Base-by-base conservation (phyloP, 306 rosid species). In the Lotus japonicus region DNA sequence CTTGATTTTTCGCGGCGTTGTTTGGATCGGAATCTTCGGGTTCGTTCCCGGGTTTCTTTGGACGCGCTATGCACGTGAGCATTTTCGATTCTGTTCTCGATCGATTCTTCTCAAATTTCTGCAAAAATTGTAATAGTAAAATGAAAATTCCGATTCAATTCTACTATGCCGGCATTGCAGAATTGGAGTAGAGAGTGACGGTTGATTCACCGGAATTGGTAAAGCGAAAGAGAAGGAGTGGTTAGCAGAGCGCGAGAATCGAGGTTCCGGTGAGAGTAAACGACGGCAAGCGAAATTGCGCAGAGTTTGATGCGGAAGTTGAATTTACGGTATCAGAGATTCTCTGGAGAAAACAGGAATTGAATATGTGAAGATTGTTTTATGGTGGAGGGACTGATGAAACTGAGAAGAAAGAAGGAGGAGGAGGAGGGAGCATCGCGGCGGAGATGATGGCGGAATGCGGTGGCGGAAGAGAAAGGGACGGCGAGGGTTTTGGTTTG, bases 51-150 rank as follows among this genome's bases (percentile, higher is more conserved):
- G 82, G 91, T 72, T 91, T 91, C 88, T 88, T 88, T 0, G 97
- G 92, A 63, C 97, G 96, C 74, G 96, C 89, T 69, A 91, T 88
- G 80, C 97, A 91, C 58, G 96, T 88, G 71, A 91, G 84, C 97
- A 91, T 91, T 86, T 74, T 85, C 62, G 56, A 3, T 26, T 26
- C 31, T 26, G 18, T 59, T 56, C 54, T 18, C 13, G 10, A 31
- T 50, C 39, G 63, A 15, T 19, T 44, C 61, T 5, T 35, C 42
- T 46, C 5, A 21, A 58, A 70, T 61, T 48, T 66, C 64, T 62
- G 77, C 16, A 23, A 15, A 43, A 51, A 12, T 0, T 11, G 23
- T 15, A 5, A 35, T 0, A 6, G 16, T 0, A 9, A 36, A 18
- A 11, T 3, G 4, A 17, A 38, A 42, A 5, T 14, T n/a, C 13